Evolutionary conservation across 108 stramenopile species (phyloP).

Genomic region (Nannochloropsis gaditana): DNA sequence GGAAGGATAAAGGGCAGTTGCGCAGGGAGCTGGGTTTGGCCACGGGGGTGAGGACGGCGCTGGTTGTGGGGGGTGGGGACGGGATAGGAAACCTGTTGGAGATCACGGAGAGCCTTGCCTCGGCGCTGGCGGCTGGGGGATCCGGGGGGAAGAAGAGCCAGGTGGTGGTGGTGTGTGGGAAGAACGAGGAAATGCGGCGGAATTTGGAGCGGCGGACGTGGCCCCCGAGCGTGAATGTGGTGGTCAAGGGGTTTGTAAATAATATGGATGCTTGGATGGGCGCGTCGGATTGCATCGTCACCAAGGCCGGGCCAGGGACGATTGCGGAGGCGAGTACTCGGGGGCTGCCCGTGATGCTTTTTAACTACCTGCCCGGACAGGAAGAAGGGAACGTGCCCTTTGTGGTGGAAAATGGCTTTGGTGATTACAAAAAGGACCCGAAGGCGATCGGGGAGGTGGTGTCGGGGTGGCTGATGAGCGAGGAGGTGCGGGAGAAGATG

Average conservation of each 20-base stretch:
- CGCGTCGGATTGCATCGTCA: constrained; percentile 78
- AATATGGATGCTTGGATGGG: constrained; percentile 96
- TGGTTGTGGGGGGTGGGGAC: constrained; percentile 92
- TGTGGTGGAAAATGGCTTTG: constrained; percentile 75
- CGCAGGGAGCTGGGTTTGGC: constrained; percentile 60
- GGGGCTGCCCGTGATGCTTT: constrained; percentile 85
- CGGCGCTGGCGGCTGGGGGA: constrained; percentile 42
- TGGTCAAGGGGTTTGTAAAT: constrained; percentile 78
- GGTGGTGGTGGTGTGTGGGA: constrained; percentile 93
- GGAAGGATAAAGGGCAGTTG: constrained; percentile 50
- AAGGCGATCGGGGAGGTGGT: constrained; percentile 70
- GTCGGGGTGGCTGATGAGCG: constrained; percentile 59
- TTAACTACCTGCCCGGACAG: constrained; percentile 83
- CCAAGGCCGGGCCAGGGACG: constrained; percentile 92
- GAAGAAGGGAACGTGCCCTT: constrained; percentile 81
- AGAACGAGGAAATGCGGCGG: constrained; percentile 65
- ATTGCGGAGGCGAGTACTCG: constrained; percentile 89
- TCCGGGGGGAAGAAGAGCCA: constrained; percentile 57
- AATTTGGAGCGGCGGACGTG: constrained; percentile 64
- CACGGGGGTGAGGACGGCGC: constrained; percentile 61
- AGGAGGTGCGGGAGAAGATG: not conserved
- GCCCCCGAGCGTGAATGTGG: constrained; percentile 64
- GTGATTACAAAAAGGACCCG: constrained; percentile 64
- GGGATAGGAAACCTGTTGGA: constrained; percentile 82
- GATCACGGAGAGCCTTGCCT: constrained; percentile 67